Percentiles rank a stretch among this genome's conserved stretches.
phyloP scores from a whole-genome alignment of 768 basidiomycete genomes.

The Rhodotorula graminis region DNA sequence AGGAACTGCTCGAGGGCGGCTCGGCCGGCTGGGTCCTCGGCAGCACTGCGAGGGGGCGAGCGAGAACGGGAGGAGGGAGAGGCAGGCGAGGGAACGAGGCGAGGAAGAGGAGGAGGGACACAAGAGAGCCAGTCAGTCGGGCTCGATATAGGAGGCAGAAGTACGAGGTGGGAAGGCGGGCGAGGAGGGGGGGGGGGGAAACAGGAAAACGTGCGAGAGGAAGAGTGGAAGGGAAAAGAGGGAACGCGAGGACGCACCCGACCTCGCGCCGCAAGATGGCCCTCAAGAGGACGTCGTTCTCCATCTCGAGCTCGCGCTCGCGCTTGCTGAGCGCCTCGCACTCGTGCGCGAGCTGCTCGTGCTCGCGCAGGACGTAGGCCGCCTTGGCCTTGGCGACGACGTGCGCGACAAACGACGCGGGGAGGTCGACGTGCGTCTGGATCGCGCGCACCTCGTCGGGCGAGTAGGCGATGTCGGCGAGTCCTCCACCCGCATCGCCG shows the following conservation, averaged over 20 bases:
- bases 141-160: too few relatives aligned
- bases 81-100: background rate
- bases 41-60: background rate
- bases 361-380: constrained; percentile 62
- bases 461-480: constrained; percentile 1
- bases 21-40: background rate
- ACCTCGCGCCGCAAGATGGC: constrained; percentile 46
- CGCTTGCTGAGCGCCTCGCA: constrained; percentile 57
- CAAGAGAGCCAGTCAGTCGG: too few relatives aligned
- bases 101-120: too few relatives aligned
- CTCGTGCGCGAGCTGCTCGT: constrained; percentile 63
- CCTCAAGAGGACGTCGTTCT: constrained; percentile 51
- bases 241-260: constrained; percentile 27
- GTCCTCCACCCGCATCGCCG: constrained; percentile 8
- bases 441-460: constrained; percentile 30
- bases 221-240: background rate
- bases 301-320: constrained; percentile 44
- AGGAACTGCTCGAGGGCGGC: constrained; percentile 20
- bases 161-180: too few relatives aligned
- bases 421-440: constrained; percentile 22
- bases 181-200: too few relatives aligned
- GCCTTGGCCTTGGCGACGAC: constrained; percentile 72
- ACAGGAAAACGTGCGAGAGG: too few relatives aligned
- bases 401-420: constrained; percentile 56
- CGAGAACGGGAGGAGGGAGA: too few relatives aligned